Conservation (phyloP, 2,329 filamentous ascomycete species). For the Aspergillus pseudoviridinutans region DNA sequence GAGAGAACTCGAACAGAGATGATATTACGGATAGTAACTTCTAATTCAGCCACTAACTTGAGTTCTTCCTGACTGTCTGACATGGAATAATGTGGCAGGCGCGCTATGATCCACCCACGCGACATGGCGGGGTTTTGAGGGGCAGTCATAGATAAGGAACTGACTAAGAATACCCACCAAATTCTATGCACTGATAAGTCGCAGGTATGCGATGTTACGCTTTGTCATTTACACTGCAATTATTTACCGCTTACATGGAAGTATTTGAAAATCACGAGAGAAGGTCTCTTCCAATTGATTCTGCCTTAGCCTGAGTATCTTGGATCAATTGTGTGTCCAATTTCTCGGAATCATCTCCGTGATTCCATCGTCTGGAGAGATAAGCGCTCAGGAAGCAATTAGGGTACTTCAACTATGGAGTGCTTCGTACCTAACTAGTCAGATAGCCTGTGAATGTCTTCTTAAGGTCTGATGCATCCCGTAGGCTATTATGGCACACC, state of each 20-base stretch:
- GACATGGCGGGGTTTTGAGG: conserved; percentile 22
- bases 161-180: not conserved
- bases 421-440: not conserved
- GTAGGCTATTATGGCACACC: conserved; percentile 1
- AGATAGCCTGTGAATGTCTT: not conserved
- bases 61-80: not conserved
- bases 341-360: not conserved
- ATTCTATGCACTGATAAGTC: conserved; percentile 11
- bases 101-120: conserved; percentile 20
- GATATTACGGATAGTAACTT: not conserved
- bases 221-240: not conserved
- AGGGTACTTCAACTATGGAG: not conserved
- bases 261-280: not conserved
- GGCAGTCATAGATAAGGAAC: conserved; percentile 17
- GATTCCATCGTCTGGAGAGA: not conserved
- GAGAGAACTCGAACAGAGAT: not conserved
- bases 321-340: not conserved
- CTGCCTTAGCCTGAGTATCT: not conserved
- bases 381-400: not conserved
- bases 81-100: conserved; percentile 15
- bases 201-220: conserved; percentile 5
- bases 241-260: not conserved
- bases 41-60: not conserved
- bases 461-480: conserved; percentile 1
- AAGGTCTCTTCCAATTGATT: too few relatives aligned